phyloP scores from a whole-genome alignment of 1,284 basidiomycete genomes.

The Microbotryum lychnidis-dioicae region DNA sequence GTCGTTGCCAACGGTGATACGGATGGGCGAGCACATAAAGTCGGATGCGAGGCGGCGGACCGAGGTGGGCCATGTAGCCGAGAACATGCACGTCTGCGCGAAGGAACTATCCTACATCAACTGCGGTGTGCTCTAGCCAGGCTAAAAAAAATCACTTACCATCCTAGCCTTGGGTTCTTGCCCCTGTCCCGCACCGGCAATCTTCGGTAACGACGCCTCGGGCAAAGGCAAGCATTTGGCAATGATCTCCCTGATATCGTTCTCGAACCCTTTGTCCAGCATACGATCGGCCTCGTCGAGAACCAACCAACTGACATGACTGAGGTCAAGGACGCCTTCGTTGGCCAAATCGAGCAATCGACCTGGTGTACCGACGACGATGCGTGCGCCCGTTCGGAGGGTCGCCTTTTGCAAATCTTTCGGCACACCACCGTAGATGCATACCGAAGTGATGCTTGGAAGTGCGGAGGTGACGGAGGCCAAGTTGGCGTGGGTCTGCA shows the following conservation, averaged over 20 bases:
- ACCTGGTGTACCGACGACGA: constrained; percentile 91
- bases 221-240: constrained; percentile 54
- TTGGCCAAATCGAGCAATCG: constrained; percentile 82
- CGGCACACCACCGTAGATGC: constrained; percentile 84
- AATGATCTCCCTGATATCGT: constrained; percentile 91
- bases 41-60: constrained; percentile 88
- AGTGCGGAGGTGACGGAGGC: constrained; percentile 66
- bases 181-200: constrained; percentile 44
- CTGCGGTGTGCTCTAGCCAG: neutral
- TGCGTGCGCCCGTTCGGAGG: constrained; percentile 54
- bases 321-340: constrained; percentile 74
- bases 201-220: constrained; percentile 10
- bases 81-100: constrained; percentile 51
- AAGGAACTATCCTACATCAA: neutral
- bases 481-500: constrained; percentile 86
- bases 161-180: constrained; percentile 10
- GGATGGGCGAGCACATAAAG: constrained; percentile 72
- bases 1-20: constrained; percentile 91
- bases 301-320: constrained; percentile 78
- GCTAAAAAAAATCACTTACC: neutral
- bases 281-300: constrained; percentile 97
- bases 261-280: constrained; percentile 98
- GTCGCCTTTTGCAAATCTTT: constrained; percentile 70
- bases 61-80: constrained; percentile 95
- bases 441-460: constrained; percentile 63